Conservation (phyloP, 352 stramenopile species). For the Blastocystis hominis region DNA sequence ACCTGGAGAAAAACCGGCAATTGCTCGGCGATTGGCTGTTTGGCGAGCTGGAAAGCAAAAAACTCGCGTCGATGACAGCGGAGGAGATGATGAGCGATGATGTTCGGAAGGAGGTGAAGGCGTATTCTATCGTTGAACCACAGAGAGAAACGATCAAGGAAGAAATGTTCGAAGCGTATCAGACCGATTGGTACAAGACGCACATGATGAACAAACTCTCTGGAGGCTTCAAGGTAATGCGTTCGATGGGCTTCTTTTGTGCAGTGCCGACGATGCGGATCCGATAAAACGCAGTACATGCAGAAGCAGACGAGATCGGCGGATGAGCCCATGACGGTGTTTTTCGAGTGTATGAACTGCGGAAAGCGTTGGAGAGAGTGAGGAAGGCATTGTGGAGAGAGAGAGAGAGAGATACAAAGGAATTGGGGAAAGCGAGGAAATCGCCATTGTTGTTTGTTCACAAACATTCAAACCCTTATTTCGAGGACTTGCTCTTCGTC, state of each 20-base stretch:
- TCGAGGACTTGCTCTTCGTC: background rate
- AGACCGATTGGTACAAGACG: constrained; percentile 58
- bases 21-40: constrained; percentile 65
- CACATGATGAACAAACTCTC: constrained; percentile 62
- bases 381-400: background rate
- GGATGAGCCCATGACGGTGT: constrained; percentile 94
- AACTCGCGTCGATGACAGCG: constrained; percentile 64
- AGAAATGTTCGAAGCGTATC: constrained; percentile 55
- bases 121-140: constrained; percentile 53
- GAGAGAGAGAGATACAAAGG: background rate
- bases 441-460: background rate
- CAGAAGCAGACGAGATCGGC: constrained; percentile 91
- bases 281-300: constrained; percentile 85
- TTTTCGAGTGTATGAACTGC: constrained; percentile 88
- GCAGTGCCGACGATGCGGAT: constrained; percentile 84
- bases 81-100: constrained; percentile 66
- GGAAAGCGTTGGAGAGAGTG: constrained; percentile 79
- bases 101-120: constrained; percentile 64
- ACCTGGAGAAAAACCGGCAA: constrained; percentile 68
- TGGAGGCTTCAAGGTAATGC: constrained; percentile 11
- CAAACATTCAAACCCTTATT: background rate
- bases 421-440: background rate
- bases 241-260: constrained; percentile 62
- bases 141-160: constrained; percentile 46
- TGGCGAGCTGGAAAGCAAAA: constrained; percentile 62